Conservation (phyloP, 768 basidiomycete species). For the Postia placenta region DNA sequence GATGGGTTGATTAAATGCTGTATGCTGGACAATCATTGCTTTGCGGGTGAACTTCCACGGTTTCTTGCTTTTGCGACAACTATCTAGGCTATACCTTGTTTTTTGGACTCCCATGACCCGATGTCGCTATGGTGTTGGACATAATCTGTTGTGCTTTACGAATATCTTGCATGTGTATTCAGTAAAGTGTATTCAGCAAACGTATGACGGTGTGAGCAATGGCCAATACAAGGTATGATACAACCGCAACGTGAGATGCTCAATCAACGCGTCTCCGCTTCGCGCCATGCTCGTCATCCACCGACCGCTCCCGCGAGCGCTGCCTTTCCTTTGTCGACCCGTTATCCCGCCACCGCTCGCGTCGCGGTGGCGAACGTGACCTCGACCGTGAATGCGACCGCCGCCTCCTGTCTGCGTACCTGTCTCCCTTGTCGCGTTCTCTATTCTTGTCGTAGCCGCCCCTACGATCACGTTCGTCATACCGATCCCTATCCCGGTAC, state of each 20-base stretch:
- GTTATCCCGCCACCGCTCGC: slow-evolving; percentile 19
- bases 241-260: too few relatives aligned
- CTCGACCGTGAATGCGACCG: slow-evolving; percentile 6
- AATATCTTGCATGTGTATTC: too few relatives aligned
- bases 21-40: not conserved
- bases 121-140: too few relatives aligned
- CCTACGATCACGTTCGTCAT: slow-evolving; percentile 5
- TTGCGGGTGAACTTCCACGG: too few relatives aligned
- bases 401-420: slow-evolving; percentile 3
- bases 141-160: too few relatives aligned
- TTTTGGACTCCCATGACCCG: too few relatives aligned
- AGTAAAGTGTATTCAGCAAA: too few relatives aligned
- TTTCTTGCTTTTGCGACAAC: too few relatives aligned
- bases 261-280: slow-evolving; percentile 30
- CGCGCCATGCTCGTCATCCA: slow-evolving; percentile 21
- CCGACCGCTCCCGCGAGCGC: slow-evolving; percentile 25
- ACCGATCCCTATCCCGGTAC: slow-evolving; percentile 3
- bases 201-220: too few relatives aligned
- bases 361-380: slow-evolving; percentile 13
- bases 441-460: slow-evolving; percentile 5
- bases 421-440: slow-evolving; percentile 9
- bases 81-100: too few relatives aligned
- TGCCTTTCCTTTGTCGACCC: slow-evolving; percentile 13
- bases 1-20: slow-evolving; percentile 12
- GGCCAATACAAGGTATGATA: too few relatives aligned